Evolutionary conservation across 306 rosid genomes (phyloP), one percentile per base, ranked within the genome.

Genomic region (Pterocarpus macrocarpus): DNA sequence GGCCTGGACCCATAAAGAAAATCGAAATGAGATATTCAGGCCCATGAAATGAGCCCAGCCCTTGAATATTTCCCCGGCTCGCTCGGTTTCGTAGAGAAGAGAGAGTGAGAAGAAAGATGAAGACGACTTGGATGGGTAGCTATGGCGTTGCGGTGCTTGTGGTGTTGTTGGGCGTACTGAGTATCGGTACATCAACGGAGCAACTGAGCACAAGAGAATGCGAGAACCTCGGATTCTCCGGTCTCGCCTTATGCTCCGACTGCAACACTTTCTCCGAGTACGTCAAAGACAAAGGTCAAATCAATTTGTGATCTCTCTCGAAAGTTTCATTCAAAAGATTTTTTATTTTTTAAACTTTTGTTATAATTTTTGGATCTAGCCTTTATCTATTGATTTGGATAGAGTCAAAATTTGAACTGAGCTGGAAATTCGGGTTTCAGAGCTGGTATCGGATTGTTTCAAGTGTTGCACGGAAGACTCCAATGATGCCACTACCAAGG

Each of bases 381-480:
- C 2, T 55, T 55, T n/a, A 55, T 55, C 7, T 36, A 5, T 68
- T 79, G 64, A 70, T 71, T 87, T 75, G 33, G 15, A 59, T 49
- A 22, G 50, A 12, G 28, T 39, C 7, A 22, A 14, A 59, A 22
- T 35, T 71, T 74, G 11, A 47, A 64, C 62, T 81, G 61, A 82
- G 58, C 39, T 70, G 55, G 11, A 17, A 34, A 8, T 77, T 87
- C 74, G 62, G 62, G 71, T 75, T 85, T 88, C 91, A 95, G 98
- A 91, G 49, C 74, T 93, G 90, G 91, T 93, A 67, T 85, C 95
- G 12, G 93, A 88, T 44, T 93, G 98, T 86, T 66, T 86, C 55
- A 91, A 91, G 83, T 95, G 99, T 80, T 95, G 99, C 81, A 59
- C 95, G 0, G 91, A 91, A 79, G 99, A 95, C 79, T 95, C 96